A percentile compares a stretch with the other conserved stretches of the same genome.
phyloP scores from a whole-genome alignment of 352 stramenopile species.

The Phytophthora cactorum region DNA sequence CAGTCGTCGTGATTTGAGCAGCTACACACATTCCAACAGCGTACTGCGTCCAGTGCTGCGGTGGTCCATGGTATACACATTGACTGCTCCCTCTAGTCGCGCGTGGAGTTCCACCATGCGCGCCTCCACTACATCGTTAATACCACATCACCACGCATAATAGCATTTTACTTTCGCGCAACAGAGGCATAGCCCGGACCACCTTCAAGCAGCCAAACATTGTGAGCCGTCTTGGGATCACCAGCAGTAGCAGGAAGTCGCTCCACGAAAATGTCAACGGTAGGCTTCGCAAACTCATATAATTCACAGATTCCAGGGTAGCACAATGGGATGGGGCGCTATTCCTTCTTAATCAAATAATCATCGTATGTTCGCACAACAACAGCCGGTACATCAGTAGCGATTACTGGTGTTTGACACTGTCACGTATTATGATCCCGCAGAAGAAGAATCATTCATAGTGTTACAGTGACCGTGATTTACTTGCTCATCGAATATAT shows the following conservation, averaged over 20 bases:
- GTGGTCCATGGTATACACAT: constrained; percentile 64
- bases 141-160: background rate
- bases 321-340: constrained; percentile 27
- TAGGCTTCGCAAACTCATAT: constrained; percentile 8
- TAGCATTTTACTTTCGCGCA: constrained; percentile 31
- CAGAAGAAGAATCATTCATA: too few relatives aligned
- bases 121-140: constrained; percentile 32
- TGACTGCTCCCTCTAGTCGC: constrained; percentile 35
- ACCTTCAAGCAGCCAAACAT: constrained; percentile 51
- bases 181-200: constrained; percentile 44
- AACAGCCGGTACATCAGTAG: too few relatives aligned
- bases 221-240: constrained; percentile 22
- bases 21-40: constrained; percentile 40
- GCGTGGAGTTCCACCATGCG: constrained; percentile 38
- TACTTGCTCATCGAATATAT: too few relatives aligned
- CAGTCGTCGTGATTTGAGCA: constrained; percentile 40
- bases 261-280: constrained; percentile 48
- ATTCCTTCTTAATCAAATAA: too few relatives aligned
- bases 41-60: constrained; percentile 19
- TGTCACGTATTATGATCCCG: too few relatives aligned
- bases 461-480: too few relatives aligned
- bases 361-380: too few relatives aligned
- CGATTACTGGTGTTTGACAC: too few relatives aligned
- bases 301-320: constrained; percentile 35
- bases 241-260: constrained; percentile 22